Evolutionary conservation across 176 grass and related monocot species (phyloP).

Genomic region (Zoysia pacifica): DNA sequence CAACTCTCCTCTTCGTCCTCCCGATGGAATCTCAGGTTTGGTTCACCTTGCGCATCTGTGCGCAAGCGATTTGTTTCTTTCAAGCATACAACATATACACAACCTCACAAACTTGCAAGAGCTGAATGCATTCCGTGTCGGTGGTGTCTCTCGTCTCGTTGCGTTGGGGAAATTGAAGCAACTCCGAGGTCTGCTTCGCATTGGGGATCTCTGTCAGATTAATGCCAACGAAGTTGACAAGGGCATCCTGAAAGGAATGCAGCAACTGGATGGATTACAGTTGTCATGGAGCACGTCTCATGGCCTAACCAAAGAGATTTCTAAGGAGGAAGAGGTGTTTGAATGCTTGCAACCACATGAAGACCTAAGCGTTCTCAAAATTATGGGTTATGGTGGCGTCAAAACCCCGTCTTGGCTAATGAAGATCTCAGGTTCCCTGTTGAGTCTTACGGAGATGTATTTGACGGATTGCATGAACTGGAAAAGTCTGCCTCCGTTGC

Average conservation of each 20-base stretch:
- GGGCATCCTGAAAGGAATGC: slow-evolving; percentile 41
- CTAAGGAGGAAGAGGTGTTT: slow-evolving; percentile 30
- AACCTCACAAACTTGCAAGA: slow-evolving; percentile 41
- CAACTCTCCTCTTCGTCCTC: slow-evolving; percentile 34
- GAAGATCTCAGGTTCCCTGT: slow-evolving; percentile 14
- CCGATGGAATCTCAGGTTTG: slow-evolving; percentile 29
- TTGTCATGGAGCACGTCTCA: slow-evolving; percentile 35
- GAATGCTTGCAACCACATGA: slow-evolving; percentile 46
- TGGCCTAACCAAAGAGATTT: slow-evolving; percentile 14
- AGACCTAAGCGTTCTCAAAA: slow-evolving; percentile 15
- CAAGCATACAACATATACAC: slow-evolving; percentile 14
- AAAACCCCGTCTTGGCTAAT: slow-evolving; percentile 35
- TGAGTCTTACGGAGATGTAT: slow-evolving; percentile 21
- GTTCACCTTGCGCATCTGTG: slow-evolving; percentile 28
- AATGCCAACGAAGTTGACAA: slow-evolving; percentile 17
- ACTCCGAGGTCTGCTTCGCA: slow-evolving; percentile 28
- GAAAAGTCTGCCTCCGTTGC: slow-evolving; percentile 37
- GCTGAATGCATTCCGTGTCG: slow-evolving; percentile 25
- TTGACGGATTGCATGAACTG: slow-evolving; percentile 37
- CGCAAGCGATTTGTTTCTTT: slow-evolving; percentile 39
- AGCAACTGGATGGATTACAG: slow-evolving; percentile 28
- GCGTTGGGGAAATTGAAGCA: slow-evolving; percentile 28
- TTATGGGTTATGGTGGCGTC: slow-evolving; percentile 30
- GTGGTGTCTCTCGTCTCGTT: background rate
- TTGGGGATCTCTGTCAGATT: slow-evolving; percentile 20